Evolutionary conservation across 2,329 filamentous ascomycete species (phyloP).

Genomic region (Verticillium zaregamsianum): DNA sequence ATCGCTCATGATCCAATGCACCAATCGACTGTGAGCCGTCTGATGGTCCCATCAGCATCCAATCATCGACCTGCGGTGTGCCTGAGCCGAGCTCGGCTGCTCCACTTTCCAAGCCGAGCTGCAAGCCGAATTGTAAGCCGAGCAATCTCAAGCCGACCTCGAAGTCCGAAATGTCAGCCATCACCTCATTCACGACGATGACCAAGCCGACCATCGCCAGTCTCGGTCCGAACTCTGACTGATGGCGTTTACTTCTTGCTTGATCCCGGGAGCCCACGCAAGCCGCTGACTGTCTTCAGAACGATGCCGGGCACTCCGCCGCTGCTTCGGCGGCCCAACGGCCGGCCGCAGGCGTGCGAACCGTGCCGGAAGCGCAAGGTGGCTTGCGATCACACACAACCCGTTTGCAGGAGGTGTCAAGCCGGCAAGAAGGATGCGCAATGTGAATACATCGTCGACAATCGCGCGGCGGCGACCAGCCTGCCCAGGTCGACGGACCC

Average conservation of each 20-base stretch:
- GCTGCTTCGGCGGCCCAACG: not conserved
- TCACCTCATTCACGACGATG: not conserved
- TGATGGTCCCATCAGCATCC: not conserved
- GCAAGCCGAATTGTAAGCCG: not conserved
- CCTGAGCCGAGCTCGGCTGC: not conserved
- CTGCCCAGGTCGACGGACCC: not conserved
- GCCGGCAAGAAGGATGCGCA: conserved; percentile 22
- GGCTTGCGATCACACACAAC: conserved; percentile 35
- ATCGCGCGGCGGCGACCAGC: not conserved
- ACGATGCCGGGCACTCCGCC: not conserved
- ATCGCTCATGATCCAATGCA: no score
- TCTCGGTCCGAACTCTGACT: not conserved
- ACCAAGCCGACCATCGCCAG: not conserved
- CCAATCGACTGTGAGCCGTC: not conserved
- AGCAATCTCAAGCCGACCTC: not conserved
- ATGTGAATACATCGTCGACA: conserved; percentile 29
- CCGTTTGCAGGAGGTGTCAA: conserved; percentile 31
- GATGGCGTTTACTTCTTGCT: not conserved
- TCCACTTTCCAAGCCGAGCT: not conserved
- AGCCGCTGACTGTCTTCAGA: not conserved
- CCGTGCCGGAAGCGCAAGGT: conserved; percentile 37
- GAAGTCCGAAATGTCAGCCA: not conserved
- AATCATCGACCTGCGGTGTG: not conserved
- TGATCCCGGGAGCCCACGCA: not conserved
- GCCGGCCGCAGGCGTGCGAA: conserved; percentile 18